Percentiles rank a stretch among this genome's conserved stretches.
phyloP scores from a whole-genome alignment of 2,329 filamentous ascomycete genomes.

The Colletotrichum sidae region DNA sequence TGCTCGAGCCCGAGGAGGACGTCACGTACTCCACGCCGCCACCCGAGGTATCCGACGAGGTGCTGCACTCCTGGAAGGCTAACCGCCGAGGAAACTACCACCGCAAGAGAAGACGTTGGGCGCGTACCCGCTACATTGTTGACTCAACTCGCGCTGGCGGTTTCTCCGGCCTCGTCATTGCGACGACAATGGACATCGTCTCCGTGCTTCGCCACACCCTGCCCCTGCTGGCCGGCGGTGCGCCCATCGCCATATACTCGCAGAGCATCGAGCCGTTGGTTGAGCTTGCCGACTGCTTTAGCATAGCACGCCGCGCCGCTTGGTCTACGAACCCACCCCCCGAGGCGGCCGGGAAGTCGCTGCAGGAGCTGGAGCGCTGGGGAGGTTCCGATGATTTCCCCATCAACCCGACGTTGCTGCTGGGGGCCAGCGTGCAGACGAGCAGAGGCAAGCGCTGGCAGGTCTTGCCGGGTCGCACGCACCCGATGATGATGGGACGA shows the following conservation, averaged over 20 bases:
- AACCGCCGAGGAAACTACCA: constrained; percentile 87
- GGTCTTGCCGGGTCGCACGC: constrained; percentile 89
- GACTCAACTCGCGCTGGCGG: constrained; percentile 79
- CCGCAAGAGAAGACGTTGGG: constrained; percentile 89
- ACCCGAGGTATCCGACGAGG: constrained; percentile 66
- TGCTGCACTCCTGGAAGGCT: constrained; percentile 78
- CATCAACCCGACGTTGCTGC: constrained; percentile 84
- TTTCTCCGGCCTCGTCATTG: constrained; percentile 86
- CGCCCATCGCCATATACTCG: constrained; percentile 87
- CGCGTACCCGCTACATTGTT: constrained; percentile 76
- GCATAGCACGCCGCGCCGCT: constrained; percentile 80
- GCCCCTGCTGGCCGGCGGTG: constrained; percentile 85
- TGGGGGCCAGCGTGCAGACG: constrained; percentile 85
- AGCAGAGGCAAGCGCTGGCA: constrained; percentile 86
- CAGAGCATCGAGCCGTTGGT: constrained; percentile 83
- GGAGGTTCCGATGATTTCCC: constrained; percentile 80
- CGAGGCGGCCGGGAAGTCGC: constrained; percentile 56
- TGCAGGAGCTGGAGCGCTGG: constrained; percentile 67
- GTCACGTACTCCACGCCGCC: constrained; percentile 77
- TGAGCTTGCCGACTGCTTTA: constrained; percentile 85
- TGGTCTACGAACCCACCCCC: constrained; percentile 70
- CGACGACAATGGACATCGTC: constrained; percentile 83
- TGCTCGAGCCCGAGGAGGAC: constrained; percentile 82
- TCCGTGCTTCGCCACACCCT: constrained; percentile 81
- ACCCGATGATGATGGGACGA: constrained; percentile 90